phyloP scores from a whole-genome alignment of 2,329 filamentous ascomycete species.

The Xylariaceae sp. region DNA sequence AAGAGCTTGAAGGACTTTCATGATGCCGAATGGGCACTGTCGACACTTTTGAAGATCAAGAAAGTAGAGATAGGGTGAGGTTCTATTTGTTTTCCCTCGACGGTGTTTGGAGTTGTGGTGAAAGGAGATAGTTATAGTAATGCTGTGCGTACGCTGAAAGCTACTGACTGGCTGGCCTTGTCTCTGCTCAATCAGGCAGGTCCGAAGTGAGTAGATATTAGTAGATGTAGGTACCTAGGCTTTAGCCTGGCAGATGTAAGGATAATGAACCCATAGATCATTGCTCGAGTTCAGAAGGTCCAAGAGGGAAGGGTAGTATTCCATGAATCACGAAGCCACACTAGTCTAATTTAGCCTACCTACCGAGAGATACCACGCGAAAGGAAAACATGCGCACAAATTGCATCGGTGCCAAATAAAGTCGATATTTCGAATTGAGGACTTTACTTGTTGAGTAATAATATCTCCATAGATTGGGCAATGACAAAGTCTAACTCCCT shows the following conservation, averaged over 20 bases:
- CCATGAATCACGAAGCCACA: slow-evolving; percentile 5
- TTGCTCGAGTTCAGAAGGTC: slow-evolving; percentile 22
- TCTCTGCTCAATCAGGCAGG: slow-evolving; percentile 24
- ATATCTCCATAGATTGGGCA: neutral
- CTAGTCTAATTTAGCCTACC: slow-evolving; percentile 22
- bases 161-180: slow-evolving; percentile 7
- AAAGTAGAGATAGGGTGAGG: neutral
- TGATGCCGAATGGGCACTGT: slow-evolving; percentile 8
- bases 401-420: neutral
- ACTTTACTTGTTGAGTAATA: slow-evolving; percentile 11
- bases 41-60: neutral
- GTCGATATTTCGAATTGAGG: neutral
- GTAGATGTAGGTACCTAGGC: slow-evolving; percentile 20
- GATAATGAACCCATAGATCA: slow-evolving; percentile 8
- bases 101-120: neutral
- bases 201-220: slow-evolving; percentile 4
- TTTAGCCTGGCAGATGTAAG: slow-evolving; percentile 20
- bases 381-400: neutral
- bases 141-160: neutral
- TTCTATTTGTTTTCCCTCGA: slow-evolving; percentile 13
- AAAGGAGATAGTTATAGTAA: neutral
- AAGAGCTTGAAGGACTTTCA: slow-evolving; percentile 23
- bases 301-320: slow-evolving; percentile 3
- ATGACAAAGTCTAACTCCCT: slow-evolving; percentile 11
- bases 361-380: slow-evolving; percentile 8